Conservation (phyloP, 768 basidiomycete species). For the Trametes maxima region DNA sequence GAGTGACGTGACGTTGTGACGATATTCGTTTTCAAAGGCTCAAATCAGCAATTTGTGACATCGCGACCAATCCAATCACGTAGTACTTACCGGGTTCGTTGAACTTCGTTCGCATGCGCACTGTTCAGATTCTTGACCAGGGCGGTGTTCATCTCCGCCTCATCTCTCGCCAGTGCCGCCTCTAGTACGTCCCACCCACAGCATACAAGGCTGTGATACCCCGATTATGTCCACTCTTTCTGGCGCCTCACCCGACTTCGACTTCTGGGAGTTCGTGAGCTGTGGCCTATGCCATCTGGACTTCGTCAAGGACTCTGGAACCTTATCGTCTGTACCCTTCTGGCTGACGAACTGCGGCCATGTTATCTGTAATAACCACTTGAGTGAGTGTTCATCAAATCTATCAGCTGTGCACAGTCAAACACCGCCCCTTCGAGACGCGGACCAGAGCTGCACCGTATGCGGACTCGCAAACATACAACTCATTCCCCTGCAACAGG, state of each 20-base stretch:
- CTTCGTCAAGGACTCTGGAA: conserved; percentile 53
- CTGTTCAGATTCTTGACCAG: neutral
- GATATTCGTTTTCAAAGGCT: no score
- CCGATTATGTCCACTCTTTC: conserved; percentile 43
- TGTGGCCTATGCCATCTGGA: conserved; percentile 73
- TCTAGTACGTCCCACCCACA: neutral
- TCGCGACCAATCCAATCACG: no score
- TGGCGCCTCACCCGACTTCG: conserved; percentile 41
- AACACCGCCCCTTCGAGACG: conserved; percentile 45
- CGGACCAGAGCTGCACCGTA: conserved; percentile 73
- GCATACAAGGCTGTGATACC: neutral
- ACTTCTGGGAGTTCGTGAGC: conserved; percentile 81
- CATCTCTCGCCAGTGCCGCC: neutral
- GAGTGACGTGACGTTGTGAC: no score
- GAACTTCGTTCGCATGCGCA: neutral
- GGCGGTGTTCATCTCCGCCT: neutral
- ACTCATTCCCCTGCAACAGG: conserved; percentile 69
- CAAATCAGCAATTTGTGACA: no score
- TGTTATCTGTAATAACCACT: conserved; percentile 82
- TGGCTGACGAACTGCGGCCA: conserved; percentile 92
- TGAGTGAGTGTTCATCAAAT: conserved; percentile 53
- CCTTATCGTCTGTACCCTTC: conserved; percentile 65
- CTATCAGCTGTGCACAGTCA: neutral
- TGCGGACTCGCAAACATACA: conserved; percentile 68
- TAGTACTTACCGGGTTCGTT: no score